These are phyloP conservation scores for Glebionis coronaria DNA, from an alignment of 129 eudicot genomes.

Conservation along the genomic window DNA sequence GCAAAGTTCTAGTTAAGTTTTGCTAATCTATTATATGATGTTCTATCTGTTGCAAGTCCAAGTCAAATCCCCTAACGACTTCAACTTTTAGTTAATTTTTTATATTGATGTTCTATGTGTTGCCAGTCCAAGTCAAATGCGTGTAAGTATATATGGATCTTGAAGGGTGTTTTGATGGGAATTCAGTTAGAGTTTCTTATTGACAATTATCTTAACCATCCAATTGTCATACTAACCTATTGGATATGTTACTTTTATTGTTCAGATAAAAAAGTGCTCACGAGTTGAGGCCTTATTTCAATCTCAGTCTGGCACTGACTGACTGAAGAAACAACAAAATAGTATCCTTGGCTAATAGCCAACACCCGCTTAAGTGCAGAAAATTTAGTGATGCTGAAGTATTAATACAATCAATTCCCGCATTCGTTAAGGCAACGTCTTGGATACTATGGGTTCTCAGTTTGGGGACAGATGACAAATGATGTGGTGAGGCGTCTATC, in stretches of 20 bases:
- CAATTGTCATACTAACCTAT: no score
- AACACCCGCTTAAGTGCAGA: slow-evolving; percentile 77
- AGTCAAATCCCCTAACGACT: neutral
- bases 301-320: slow-evolving; percentile 45
- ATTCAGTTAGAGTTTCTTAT: no score
- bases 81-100: neutral
- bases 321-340: slow-evolving; percentile 47
- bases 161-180: slow-evolving; percentile 99
- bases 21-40: no score
- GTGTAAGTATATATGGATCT: slow-evolving; percentile 82
- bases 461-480: slow-evolving; percentile 41
- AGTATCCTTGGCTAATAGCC: slow-evolving; percentile 70
- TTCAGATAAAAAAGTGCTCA: slow-evolving; percentile 24
- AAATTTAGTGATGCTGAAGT: slow-evolving; percentile 52
- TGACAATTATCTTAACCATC: no score
- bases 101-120: slow-evolving; percentile 17
- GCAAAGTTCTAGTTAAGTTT: no score
- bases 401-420: slow-evolving; percentile 50
- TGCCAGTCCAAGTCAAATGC: slow-evolving; percentile 88
- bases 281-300: slow-evolving; percentile 60
- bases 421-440: slow-evolving; percentile 67
- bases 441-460: slow-evolving; percentile 46
- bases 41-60: no score
- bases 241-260: no score
- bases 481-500: slow-evolving; percentile 57